Evolutionary conservation across 139 green algal species (phyloP).

Genomic region (Coccomyxa sp.): DNA sequence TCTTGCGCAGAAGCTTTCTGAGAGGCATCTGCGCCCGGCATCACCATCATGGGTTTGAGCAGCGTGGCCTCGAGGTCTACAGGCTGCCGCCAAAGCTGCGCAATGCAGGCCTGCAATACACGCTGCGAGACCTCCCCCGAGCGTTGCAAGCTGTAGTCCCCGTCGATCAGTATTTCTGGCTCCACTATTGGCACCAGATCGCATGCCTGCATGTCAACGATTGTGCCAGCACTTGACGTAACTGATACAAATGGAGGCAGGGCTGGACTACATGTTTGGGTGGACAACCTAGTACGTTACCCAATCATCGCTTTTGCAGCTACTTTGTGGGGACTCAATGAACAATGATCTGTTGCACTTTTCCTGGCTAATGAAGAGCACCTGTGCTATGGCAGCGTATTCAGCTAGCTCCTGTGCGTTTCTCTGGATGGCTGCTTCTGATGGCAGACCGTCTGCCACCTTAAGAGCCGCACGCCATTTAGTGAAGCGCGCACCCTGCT

Average conservation of each 20-base stretch:
- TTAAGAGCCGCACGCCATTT: constrained; percentile 93
- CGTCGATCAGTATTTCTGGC: constrained; percentile 93
- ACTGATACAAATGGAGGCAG: too few relatives aligned
- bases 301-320: too few relatives aligned
- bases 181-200: constrained; percentile 94
- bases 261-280: neutral
- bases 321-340: too few relatives aligned
- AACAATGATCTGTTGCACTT: too few relatives aligned
- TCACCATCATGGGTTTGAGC: constrained; percentile 93
- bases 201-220: constrained; percentile 28
- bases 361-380: neutral
- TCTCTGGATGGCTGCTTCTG: constrained; percentile 52
- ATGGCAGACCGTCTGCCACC: constrained; percentile 46
- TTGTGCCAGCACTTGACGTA: neutral
- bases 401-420: constrained; percentile 86
- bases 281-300: neutral
- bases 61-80: constrained; percentile 77
- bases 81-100: constrained; percentile 46
- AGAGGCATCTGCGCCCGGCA: constrained; percentile 41
- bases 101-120: constrained; percentile 48
- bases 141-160: constrained; percentile 59
- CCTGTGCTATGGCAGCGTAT: constrained; percentile 72
- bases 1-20: constrained; percentile 31
- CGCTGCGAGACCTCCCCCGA: constrained; percentile 31
- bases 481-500: constrained; percentile 62